A percentile compares a stretch with the other conserved stretches of the same genome.
phyloP scores from a whole-genome alignment of 441 rosid genomes.

The Iberis amara region DNA sequence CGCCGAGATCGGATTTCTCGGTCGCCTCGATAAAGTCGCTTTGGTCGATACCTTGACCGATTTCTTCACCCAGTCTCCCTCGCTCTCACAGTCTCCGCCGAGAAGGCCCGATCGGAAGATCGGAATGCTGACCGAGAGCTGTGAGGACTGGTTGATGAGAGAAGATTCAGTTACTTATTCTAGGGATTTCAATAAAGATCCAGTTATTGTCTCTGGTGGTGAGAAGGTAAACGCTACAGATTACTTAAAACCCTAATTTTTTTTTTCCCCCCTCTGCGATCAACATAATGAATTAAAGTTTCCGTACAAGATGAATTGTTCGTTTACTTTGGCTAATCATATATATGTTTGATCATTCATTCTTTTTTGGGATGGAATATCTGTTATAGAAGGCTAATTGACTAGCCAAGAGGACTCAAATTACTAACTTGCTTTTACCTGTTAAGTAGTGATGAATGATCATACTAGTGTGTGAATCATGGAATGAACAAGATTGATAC shows the following conservation, averaged over 20 bases:
- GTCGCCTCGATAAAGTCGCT: slow-evolving; percentile 73
- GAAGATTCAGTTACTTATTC: slow-evolving; percentile 55
- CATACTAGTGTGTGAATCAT: too few species aligned
- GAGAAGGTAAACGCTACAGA: slow-evolving; percentile 40
- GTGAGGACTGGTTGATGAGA: slow-evolving; percentile 71
- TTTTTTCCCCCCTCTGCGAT: too few species aligned
- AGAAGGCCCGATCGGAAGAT: slow-evolving; percentile 18
- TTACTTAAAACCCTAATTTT: too few species aligned
- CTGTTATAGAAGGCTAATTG: too few species aligned
- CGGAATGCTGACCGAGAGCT: slow-evolving; percentile 36
- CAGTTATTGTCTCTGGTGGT: slow-evolving; percentile 50
- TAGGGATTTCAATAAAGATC: slow-evolving; percentile 64
- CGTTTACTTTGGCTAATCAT: too few species aligned
- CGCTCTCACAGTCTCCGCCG: slow-evolving; percentile 10
- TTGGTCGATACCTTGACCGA: slow-evolving; percentile 60
- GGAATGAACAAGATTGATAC: not conserved
- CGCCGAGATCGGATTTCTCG: slow-evolving; percentile 74
- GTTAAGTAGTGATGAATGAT: too few species aligned
- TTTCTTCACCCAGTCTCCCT: slow-evolving; percentile 36
- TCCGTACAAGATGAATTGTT: too few species aligned
- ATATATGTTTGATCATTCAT: too few species aligned
- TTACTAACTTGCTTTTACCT: too few species aligned
- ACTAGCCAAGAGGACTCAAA: too few species aligned
- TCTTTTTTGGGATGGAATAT: too few species aligned
- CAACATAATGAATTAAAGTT: too few species aligned